Percentiles rank a stretch among this genome's conserved stretches.
phyloP scores from a whole-genome alignment of 2,329 filamentous ascomycete genomes.

The Fusarium sp. region DNA sequence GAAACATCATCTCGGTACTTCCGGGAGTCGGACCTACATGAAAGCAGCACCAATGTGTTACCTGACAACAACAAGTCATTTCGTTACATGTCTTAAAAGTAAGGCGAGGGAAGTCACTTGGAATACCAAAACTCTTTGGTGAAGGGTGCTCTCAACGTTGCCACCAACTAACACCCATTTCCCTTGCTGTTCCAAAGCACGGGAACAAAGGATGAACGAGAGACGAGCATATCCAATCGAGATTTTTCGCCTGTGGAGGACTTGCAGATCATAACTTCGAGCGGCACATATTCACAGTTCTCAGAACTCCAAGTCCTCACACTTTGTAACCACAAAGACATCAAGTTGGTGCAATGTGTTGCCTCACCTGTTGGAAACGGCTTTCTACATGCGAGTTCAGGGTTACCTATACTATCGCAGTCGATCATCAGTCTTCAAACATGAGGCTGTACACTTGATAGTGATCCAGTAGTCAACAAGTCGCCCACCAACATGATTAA shows the following conservation, averaged over 20 bases:
- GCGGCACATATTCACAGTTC: no score
- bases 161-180: not conserved
- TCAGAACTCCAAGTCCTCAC: not conserved
- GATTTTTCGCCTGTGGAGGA: not conserved
- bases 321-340: not conserved
- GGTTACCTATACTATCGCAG: not conserved
- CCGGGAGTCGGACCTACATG: conserved; percentile 9
- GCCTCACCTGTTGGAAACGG: conserved; percentile 8
- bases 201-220: not conserved
- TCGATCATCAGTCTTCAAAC: not conserved
- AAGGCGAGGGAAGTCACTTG: not conserved
- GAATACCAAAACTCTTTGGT: conserved; percentile 2
- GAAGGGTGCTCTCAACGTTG: conserved; percentile 1
- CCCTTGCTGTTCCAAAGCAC: not conserved
- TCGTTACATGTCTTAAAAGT: not conserved
- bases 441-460: conserved; percentile 3
- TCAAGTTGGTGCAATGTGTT: not conserved
- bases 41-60: conserved; percentile 9
- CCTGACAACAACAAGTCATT: not conserved
- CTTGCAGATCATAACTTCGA: not conserved
- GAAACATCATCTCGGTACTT: conserved; percentile 18
- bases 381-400: not conserved
- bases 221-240: not conserved
- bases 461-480: conserved; percentile 4
- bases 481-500: not conserved